Conservation (phyloP, 441 rosid species). For the Viola pubescens region DNA sequence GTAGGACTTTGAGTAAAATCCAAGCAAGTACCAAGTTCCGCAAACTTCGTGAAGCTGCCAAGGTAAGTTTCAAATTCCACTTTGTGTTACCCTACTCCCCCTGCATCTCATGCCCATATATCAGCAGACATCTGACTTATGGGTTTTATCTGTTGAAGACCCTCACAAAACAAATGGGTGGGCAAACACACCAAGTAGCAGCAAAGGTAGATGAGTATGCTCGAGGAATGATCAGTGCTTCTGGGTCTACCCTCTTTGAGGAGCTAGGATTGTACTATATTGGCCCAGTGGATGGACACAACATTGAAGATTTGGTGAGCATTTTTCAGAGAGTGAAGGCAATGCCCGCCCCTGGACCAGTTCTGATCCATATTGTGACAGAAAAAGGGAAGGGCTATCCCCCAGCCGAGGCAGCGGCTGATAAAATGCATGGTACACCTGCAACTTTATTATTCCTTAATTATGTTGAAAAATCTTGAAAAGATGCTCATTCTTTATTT, state of each 20-base stretch:
- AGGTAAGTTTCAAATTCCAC: constrained; percentile 27
- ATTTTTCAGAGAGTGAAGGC: constrained; percentile 50
- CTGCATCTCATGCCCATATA: neutral
- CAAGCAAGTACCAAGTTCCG: constrained; percentile 54
- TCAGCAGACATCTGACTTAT: constrained; percentile 8
- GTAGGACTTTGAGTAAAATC: constrained; percentile 42
- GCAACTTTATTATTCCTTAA: neutral
- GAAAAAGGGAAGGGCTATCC: constrained; percentile 76
- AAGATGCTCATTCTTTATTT: constrained; percentile 15
- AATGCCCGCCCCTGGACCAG: constrained; percentile 72
- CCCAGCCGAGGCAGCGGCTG: constrained; percentile 67
- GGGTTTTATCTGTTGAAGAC: constrained; percentile 24
- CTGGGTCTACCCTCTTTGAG: constrained; percentile 60
- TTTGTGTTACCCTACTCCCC: neutral
- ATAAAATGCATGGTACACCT: constrained; percentile 68
- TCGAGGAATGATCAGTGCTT: constrained; percentile 60
- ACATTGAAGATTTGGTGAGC: constrained; percentile 49
- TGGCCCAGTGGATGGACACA: constrained; percentile 73
- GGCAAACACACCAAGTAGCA: constrained; percentile 48
- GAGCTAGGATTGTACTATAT: constrained; percentile 70
- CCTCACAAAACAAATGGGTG: constrained; percentile 52
- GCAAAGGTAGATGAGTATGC: constrained; percentile 67
- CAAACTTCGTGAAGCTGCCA: constrained; percentile 64
- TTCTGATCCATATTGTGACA: constrained; percentile 59
- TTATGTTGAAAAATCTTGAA: constrained; percentile 1